These are phyloP conservation scores for Schrenkiella parvula DNA, from an alignment of 345 rosid species.

Conservation along the genomic window DNA sequence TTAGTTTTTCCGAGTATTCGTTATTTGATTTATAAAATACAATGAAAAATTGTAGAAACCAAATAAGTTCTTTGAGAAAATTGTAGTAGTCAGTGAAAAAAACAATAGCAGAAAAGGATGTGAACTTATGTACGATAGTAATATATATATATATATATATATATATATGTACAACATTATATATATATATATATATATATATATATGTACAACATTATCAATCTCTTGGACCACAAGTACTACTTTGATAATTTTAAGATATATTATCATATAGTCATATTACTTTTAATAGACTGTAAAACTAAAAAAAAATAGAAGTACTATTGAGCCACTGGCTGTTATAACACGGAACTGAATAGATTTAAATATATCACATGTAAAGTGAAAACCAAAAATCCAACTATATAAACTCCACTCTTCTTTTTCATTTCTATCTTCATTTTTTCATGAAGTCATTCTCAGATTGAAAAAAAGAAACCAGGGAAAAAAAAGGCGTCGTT, in stretches of 20 bases:
- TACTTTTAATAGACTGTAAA: background rate
- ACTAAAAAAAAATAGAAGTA: background rate
- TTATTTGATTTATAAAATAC: background rate
- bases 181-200: too few species aligned
- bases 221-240: background rate
- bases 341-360: conserved; percentile 2
- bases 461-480: background rate
- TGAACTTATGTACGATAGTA: background rate
- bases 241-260: background rate
- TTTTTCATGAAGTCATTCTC: background rate
- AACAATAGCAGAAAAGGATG: background rate
- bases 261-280: background rate
- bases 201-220: background rate
- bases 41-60: background rate
- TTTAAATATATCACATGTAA: background rate
- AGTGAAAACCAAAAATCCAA: background rate
- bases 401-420: conserved; percentile 4
- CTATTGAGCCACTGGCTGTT: conserved; percentile 22
- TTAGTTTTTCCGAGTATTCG: background rate
- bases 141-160: too few species aligned
- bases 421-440: background rate
- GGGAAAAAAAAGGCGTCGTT: background rate
- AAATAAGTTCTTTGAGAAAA: background rate
- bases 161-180: background rate
- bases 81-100: background rate